These are phyloP conservation scores for Rhynchosporium graminicola DNA, from an alignment of 2,329 filamentous ascomycete species.

Conservation along the genomic window DNA sequence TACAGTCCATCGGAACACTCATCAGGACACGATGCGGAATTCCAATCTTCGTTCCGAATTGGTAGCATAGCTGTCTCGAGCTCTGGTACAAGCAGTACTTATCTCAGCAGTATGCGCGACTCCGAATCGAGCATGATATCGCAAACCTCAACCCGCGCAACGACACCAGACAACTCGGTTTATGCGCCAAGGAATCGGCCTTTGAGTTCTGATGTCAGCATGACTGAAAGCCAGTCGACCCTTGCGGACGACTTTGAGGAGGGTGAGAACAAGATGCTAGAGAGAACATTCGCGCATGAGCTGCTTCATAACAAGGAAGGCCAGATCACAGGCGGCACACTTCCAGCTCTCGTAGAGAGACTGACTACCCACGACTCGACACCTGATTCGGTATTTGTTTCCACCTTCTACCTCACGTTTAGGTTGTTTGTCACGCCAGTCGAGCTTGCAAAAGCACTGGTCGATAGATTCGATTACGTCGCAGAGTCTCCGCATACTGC, in stretches of 20 bases:
- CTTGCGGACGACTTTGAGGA: slow-evolving; percentile 77
- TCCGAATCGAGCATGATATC: slow-evolving; percentile 81
- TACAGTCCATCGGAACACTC: slow-evolving; percentile 51
- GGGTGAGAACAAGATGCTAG: slow-evolving; percentile 80
- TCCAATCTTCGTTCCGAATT: slow-evolving; percentile 55
- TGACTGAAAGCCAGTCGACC: slow-evolving; percentile 61
- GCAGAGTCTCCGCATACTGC: slow-evolving; percentile 74
- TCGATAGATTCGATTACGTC: slow-evolving; percentile 90
- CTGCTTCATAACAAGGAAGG: slow-evolving; percentile 93
- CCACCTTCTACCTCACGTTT: slow-evolving; percentile 95
- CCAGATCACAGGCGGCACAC: slow-evolving; percentile 87
- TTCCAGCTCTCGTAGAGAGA: slow-evolving; percentile 89
- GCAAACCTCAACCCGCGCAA: slow-evolving; percentile 81
- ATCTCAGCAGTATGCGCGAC: slow-evolving; percentile 69
- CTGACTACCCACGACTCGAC: slow-evolving; percentile 91
- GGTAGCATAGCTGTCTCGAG: slow-evolving; percentile 76
- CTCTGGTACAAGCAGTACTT: slow-evolving; percentile 76
- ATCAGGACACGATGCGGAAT: slow-evolving; percentile 51
- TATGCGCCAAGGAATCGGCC: slow-evolving; percentile 49
- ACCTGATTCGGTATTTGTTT: slow-evolving; percentile 87
- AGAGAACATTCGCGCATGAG: slow-evolving; percentile 89
- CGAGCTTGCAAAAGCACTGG: slow-evolving; percentile 78
- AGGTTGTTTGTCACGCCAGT: slow-evolving; percentile 83
- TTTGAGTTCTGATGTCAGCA: slow-evolving; percentile 68
- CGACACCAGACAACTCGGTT: slow-evolving; percentile 68